Conservation (phyloP, 2,329 filamentous ascomycete species). For the Hirsutella thompsonii region DNA sequence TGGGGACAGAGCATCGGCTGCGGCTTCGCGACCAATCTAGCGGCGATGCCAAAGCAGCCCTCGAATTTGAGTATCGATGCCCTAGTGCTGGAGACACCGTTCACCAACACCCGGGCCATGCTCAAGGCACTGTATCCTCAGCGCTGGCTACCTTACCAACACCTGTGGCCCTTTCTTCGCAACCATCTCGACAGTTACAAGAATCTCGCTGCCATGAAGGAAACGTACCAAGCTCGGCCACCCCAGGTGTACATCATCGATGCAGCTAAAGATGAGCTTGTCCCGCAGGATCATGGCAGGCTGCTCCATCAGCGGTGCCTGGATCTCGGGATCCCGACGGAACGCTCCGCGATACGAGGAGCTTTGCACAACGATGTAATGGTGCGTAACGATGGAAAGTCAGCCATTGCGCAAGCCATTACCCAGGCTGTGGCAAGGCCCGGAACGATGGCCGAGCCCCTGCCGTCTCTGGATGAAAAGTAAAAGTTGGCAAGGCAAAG, state of each 20-base stretch:
- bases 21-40: slow-evolving; percentile 54
- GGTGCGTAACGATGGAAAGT: slow-evolving; percentile 29
- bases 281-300: slow-evolving; percentile 36
- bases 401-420: slow-evolving; percentile 31
- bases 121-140: slow-evolving; percentile 62
- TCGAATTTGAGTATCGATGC: slow-evolving; percentile 27
- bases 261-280: slow-evolving; percentile 45
- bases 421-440: slow-evolving; percentile 8
- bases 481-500: neutral
- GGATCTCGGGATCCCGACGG: slow-evolving; percentile 31
- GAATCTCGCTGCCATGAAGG: slow-evolving; percentile 32
- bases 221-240: slow-evolving; percentile 7
- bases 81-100: slow-evolving; percentile 64
- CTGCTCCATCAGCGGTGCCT: slow-evolving; percentile 32
- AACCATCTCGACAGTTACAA: slow-evolving; percentile 45
- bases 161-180: slow-evolving; percentile 61
- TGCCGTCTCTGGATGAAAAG: neutral
- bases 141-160: slow-evolving; percentile 65
- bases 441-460: neutral
- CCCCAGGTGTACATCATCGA: slow-evolving; percentile 37
- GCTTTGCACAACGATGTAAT: slow-evolving; percentile 47
- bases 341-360: slow-evolving; percentile 27
- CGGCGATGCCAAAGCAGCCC: slow-evolving; percentile 21
- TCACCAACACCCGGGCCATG: slow-evolving; percentile 59
- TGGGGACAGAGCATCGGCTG: slow-evolving; percentile 73